Evolutionary conservation across 164 flowering plant species (phyloP).

Genomic region (Liriodendron chinense): DNA sequence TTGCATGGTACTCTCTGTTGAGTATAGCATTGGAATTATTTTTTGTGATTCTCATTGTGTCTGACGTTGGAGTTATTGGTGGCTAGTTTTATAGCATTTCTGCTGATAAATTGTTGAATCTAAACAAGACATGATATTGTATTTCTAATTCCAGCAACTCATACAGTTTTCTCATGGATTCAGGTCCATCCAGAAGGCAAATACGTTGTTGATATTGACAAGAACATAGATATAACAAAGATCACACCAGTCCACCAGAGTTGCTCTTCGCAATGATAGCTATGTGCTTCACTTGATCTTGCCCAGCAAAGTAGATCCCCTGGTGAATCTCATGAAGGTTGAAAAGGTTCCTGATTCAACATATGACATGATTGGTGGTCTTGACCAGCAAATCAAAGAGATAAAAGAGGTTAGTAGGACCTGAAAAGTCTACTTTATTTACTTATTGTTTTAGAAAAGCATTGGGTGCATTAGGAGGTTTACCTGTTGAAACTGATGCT

Average conservation of each 20-base stretch:
- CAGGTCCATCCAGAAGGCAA: slow-evolving; percentile 99
- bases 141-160: too few relatives aligned
- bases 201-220: slow-evolving; percentile 95
- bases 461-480: too few relatives aligned
- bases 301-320: slow-evolving; percentile 97
- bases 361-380: slow-evolving; percentile 99
- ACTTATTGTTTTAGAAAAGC: neutral
- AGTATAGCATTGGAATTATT: too few relatives aligned
- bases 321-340: slow-evolving; percentile 98
- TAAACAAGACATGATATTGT: too few relatives aligned
- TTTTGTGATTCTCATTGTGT: too few relatives aligned
- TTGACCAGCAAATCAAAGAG: slow-evolving; percentile 96
- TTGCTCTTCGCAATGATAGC: slow-evolving; percentile 95
- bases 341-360: slow-evolving; percentile 99
- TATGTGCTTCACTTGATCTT: slow-evolving; percentile 90
- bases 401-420: slow-evolving; percentile 74
- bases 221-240: slow-evolving; percentile 91
- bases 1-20: too few relatives aligned
- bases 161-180: neutral
- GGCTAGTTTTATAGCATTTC: too few relatives aligned
- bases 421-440: neutral
- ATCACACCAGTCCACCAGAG: slow-evolving; percentile 94
- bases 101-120: too few relatives aligned
- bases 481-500: too few relatives aligned
- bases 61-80: too few relatives aligned